These are phyloP conservation scores for Wickerhamomyces bovis DNA, from an alignment of 805 yeast species.

Conservation along the genomic window DNA sequence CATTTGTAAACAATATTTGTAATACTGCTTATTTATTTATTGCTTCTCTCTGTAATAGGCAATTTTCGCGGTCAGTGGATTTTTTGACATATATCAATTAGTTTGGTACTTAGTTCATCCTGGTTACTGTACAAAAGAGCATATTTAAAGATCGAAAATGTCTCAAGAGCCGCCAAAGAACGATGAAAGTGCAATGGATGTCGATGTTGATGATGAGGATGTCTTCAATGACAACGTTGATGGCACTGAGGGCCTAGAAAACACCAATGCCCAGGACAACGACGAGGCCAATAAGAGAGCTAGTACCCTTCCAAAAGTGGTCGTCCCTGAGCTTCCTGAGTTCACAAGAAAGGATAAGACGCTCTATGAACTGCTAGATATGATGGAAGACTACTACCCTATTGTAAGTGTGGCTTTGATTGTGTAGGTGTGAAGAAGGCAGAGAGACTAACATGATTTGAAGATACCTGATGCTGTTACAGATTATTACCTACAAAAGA, in stretches of 20 bases:
- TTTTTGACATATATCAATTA: neutral
- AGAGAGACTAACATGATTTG: neutral
- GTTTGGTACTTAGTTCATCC: no score
- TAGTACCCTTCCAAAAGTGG: conserved; percentile 7
- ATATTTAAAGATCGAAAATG: neutral
- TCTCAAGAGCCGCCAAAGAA: neutral
- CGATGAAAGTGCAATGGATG: conserved; percentile 12
- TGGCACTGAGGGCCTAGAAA: conserved; percentile 2
- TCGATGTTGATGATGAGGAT: conserved; percentile 24
- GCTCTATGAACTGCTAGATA: conserved; percentile 71
- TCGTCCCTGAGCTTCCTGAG: conserved; percentile 47
- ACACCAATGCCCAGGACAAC: conserved; percentile 4
- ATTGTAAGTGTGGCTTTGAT: conserved; percentile 30
- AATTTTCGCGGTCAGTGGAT: neutral
- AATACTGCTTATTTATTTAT: neutral
- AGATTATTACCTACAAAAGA: conserved; percentile 80
- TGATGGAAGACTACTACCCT: conserved; percentile 94
- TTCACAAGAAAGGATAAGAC: conserved; percentile 75
- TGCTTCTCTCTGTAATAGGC: neutral
- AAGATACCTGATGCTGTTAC: conserved; percentile 91
- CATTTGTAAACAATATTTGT: neutral
- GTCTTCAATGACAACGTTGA: conserved; percentile 21
- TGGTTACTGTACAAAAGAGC: neutral
- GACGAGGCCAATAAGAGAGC: conserved; percentile 15
- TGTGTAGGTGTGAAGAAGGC: neutral